These are phyloP conservation scores for Backusella westeae DNA, from an alignment of 192 early-diverging fungal species.

Conservation along the genomic window DNA sequence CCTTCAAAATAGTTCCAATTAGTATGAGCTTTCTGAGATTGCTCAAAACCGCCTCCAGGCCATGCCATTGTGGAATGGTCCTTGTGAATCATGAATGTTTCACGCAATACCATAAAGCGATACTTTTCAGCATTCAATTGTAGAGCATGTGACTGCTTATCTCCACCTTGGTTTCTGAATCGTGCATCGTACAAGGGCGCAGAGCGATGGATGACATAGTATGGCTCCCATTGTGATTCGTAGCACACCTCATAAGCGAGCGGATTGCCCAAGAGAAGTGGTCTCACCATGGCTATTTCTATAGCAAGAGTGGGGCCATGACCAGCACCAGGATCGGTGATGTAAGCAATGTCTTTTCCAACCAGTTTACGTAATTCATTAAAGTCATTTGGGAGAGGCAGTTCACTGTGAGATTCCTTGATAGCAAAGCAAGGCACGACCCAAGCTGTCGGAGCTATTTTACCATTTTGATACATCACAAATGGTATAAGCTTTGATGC, in stretches of 20 bases:
- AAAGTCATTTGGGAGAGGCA: constrained; percentile 33
- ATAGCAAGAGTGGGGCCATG: constrained; percentile 49
- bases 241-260: constrained; percentile 50
- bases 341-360: constrained; percentile 39
- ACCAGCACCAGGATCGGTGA: constrained; percentile 51
- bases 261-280: constrained; percentile 10
- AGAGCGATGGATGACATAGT: constrained; percentile 42
- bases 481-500: constrained; percentile 19
- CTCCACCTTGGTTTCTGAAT: constrained; percentile 54
- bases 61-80: constrained; percentile 48
- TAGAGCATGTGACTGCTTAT: constrained; percentile 54
- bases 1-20: constrained; percentile 47
- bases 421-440: constrained; percentile 53
- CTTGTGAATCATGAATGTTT: constrained; percentile 50
- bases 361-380: constrained; percentile 41
- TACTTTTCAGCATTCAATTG: constrained; percentile 47
- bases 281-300: constrained; percentile 31
- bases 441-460: constrained; percentile 29
- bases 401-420: constrained; percentile 25
- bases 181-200: constrained; percentile 52
- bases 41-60: constrained; percentile 44
- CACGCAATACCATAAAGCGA: constrained; percentile 40
- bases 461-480: constrained; percentile 2
- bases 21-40: constrained; percentile 33
- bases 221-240: constrained; percentile 60